Percentiles rank a stretch among this genome's conserved stretches.
These are phyloP conservation scores for Xylariaceae sp. DNA, from an alignment of 2,329 filamentous ascomycete species.

Conservation along the genomic window DNA sequence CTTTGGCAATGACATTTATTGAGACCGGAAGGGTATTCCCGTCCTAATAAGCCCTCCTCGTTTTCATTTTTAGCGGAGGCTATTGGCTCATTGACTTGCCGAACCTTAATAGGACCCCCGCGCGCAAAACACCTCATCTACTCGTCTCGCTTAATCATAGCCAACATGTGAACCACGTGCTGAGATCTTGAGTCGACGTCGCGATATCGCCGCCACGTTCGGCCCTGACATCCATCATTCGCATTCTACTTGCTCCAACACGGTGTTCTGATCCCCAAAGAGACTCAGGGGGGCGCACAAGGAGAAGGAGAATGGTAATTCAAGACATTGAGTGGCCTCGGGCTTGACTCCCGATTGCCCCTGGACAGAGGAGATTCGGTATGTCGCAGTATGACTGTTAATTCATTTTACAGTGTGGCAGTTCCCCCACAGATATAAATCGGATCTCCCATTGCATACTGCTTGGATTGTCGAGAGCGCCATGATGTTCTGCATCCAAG, in stretches of 20 bases:
- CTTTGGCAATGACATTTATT: neutral
- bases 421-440: too few species aligned
- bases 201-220: constrained; percentile 8
- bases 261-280: neutral
- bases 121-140: neutral
- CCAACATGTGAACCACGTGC: neutral
- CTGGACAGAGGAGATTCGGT: neutral
- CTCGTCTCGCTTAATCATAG: neutral
- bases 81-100: constrained; percentile 7
- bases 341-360: neutral
- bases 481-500: too few species aligned
- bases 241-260: neutral
- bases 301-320: too few species aligned
- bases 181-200: constrained; percentile 1
- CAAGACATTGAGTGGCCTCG: constrained; percentile 6
- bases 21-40: constrained; percentile 1
- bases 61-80: neutral
- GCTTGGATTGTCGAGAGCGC: too few species aligned
- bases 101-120: neutral
- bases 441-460: too few species aligned
- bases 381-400: too few species aligned
- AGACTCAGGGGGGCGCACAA: too few species aligned
- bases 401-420: too few species aligned
- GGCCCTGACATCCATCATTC: neutral
- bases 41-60: neutral